phyloP scores from a whole-genome alignment of 352 stramenopile genomes.

The Globisporangium okanoganense region DNA sequence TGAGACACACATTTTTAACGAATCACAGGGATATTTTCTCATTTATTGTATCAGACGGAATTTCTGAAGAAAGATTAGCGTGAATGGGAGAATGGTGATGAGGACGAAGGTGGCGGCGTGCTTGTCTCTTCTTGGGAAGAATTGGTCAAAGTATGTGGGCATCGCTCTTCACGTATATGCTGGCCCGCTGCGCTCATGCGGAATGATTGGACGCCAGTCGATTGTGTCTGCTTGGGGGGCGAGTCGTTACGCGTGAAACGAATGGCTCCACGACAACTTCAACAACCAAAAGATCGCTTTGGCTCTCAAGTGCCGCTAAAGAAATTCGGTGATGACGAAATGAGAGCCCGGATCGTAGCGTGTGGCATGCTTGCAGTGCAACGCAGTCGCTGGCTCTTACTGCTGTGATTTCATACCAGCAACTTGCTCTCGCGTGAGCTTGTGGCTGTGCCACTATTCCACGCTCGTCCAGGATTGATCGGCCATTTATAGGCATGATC shows the following conservation, averaged over 20 bases:
- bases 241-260: background rate
- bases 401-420: too few relatives aligned
- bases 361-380: too few relatives aligned
- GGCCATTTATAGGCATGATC: background rate
- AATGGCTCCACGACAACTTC: background rate
- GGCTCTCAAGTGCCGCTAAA: background rate
- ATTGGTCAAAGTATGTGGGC: background rate
- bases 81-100: background rate
- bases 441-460: background rate
- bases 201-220: background rate
- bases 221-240: background rate
- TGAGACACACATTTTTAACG: constrained; percentile 1
- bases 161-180: background rate
- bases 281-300: background rate
- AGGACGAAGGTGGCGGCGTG: background rate
- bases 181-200: background rate
- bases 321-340: background rate
- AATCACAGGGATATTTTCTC: background rate
- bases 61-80: constrained; percentile 7
- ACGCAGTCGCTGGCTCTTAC: too few relatives aligned
- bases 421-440: background rate
- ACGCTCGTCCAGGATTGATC: background rate
- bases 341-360: background rate
- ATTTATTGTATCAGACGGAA: background rate
- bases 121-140: background rate